A percentile compares a stretch with the other conserved stretches of the same genome.
These are phyloP conservation scores for Chaetoscypha palmicola DNA, from an alignment of 2,329 filamentous ascomycete genomes.

Conservation along the genomic window DNA sequence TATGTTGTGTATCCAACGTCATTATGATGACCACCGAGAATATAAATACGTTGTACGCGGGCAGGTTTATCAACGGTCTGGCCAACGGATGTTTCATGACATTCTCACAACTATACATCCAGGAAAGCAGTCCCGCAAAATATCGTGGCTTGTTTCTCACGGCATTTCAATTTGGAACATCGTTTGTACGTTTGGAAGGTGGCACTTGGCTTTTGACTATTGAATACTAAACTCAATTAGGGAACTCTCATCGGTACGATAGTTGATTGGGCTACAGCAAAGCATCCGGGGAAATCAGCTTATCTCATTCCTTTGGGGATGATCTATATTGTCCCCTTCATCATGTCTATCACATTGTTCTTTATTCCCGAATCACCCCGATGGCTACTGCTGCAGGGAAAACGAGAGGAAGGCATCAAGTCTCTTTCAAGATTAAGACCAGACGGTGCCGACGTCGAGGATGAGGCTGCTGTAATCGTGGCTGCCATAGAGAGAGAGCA, in stretches of 20 bases:
- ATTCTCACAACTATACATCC: slow-evolving; percentile 30
- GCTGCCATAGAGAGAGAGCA: slow-evolving; percentile 27
- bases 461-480: slow-evolving; percentile 27
- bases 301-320: slow-evolving; percentile 32
- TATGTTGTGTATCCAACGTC: slow-evolving; percentile 44
- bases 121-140: slow-evolving; percentile 42
- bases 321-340: slow-evolving; percentile 23
- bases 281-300: slow-evolving; percentile 18
- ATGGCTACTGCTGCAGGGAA: slow-evolving; percentile 30
- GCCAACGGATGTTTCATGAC: slow-evolving; percentile 28
- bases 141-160: slow-evolving; percentile 42
- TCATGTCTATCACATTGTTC: slow-evolving; percentile 49
- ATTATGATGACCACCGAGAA: slow-evolving; percentile 50
- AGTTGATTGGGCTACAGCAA: slow-evolving; percentile 42
- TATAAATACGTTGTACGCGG: slow-evolving; percentile 47
- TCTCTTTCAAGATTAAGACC: slow-evolving; percentile 27
- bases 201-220: slow-evolving; percentile 27
- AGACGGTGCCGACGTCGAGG: slow-evolving; percentile 24
- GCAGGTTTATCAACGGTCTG: slow-evolving; percentile 47
- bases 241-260: slow-evolving; percentile 40
- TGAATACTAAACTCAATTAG: not conserved
- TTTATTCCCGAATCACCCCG: slow-evolving; percentile 55
- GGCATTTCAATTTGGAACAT: slow-evolving; percentile 42
- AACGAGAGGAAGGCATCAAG: slow-evolving; percentile 25
- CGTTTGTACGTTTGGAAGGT: slow-evolving; percentile 35